Evolutionary conservation across 306 rosid genomes (phyloP), one percentile per base, ranked within the genome.

Genomic region (Cucurbita argyrosperma): DNA sequence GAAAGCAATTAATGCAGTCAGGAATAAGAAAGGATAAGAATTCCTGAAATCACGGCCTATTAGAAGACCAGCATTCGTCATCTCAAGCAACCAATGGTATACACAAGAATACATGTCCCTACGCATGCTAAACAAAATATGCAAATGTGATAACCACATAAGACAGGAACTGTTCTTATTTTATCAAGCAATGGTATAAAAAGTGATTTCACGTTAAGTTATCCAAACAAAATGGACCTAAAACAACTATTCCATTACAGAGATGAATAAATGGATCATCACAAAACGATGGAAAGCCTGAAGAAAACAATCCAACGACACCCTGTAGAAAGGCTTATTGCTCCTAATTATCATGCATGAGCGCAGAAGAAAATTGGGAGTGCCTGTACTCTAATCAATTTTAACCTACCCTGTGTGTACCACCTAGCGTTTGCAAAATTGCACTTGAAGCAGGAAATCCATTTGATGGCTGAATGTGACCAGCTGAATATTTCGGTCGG

Each of bases 361-460:
- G 49, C 30, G 8, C 42, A 38, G 13, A 66, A 45, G 6, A 67
- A 46, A 21, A 21, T 19, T 21, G 19, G 72, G 39, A 45, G 13
- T 46, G 56, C 8, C 9, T 45, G 42, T 12, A 23, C 12, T 67
- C 40, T 23, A 42, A 35, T 21, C 38, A 68, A 14, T 68, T 18
- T 68, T 47, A 40, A 26, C 74, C 51, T 80, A 86, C 88, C 88
- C 68, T 80, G 82, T 85, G 83, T 39, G 84, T 65, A 78, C 84
- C 88, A 76, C 87, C 83, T 47, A 76, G 71, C 7, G 83, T 53
- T 72, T 81, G 90, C 81, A 77, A 72, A 75, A 83, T 75, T 23
- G 85, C 83, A 55, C 79, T 76, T 64, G 89, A 85, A 72, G 81
- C 76, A 72, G 85, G 83, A 72, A 82, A 82, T 79, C 92, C 96